Evolutionary conservation across 75 land plant genomes (phyloP).

Genomic region (Picea glauca): DNA sequence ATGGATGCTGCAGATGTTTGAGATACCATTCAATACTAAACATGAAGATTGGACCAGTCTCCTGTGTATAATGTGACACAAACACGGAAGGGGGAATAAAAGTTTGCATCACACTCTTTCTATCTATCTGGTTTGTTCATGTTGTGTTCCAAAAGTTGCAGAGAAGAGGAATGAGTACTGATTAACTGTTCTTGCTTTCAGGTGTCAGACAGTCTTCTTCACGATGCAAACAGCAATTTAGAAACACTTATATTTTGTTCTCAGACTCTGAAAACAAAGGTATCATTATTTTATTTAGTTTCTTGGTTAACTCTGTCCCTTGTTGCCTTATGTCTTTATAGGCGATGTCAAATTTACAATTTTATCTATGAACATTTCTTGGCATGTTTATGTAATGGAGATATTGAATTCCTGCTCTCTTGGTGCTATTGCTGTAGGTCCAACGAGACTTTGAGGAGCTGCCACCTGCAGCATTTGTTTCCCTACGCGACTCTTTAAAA

Average conservation of each 20-base stretch:
- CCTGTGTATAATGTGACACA: neutral
- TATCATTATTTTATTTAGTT: slow-evolving; percentile 15
- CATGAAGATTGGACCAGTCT: neutral
- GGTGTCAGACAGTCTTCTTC: slow-evolving; percentile 93
- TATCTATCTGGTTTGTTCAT: neutral
- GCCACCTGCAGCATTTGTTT: slow-evolving; percentile 76
- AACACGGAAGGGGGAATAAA: neutral
- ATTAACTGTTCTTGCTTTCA: slow-evolving; percentile 9
- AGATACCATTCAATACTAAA: neutral
- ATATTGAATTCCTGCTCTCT: neutral
- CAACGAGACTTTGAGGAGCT: slow-evolving; percentile 95
- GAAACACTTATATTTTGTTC: slow-evolving; percentile 92
- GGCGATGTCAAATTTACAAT: neutral
- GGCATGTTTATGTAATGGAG: neutral
- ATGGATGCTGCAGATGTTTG: neutral
- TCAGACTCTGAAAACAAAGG: slow-evolving; percentile 95
- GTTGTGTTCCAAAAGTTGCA: neutral
- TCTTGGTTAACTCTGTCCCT: neutral
- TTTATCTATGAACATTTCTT: neutral
- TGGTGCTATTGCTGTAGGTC: slow-evolving; percentile 39
- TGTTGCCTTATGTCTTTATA: neutral
- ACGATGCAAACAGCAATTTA: slow-evolving; percentile 80
- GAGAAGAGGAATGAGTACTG: neutral
- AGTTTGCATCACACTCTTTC: too few relatives aligned
- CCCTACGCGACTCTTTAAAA: slow-evolving; percentile 77